These are phyloP conservation scores for Aspergillus sojae DNA, from an alignment of 2,329 filamentous ascomycete genomes.

Conservation along the genomic window DNA sequence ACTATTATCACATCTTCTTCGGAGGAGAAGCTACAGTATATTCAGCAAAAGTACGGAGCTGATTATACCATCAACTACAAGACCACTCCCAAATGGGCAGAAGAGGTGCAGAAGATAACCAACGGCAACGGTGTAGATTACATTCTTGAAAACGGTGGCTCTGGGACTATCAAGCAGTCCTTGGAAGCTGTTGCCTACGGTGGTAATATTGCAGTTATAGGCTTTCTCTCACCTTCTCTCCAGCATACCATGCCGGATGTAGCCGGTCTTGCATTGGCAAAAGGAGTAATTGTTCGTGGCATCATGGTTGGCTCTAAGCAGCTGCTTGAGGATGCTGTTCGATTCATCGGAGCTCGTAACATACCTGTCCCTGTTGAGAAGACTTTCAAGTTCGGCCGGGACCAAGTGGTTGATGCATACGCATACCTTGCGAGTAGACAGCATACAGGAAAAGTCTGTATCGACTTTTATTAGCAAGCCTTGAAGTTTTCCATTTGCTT, in stretches of 20 bases:
- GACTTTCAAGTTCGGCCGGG: constrained; percentile 25
- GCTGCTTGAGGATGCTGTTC: constrained; percentile 38
- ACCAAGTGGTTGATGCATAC: constrained; percentile 28
- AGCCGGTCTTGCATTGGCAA: constrained; percentile 17
- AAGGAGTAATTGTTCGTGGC: constrained; percentile 38
- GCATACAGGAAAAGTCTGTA: constrained; percentile 44
- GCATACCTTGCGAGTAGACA: constrained; percentile 26
- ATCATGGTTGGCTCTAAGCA: constrained; percentile 41
- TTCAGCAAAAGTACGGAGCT: constrained; percentile 42
- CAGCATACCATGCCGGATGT: constrained; percentile 6
- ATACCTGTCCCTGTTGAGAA: constrained; percentile 30
- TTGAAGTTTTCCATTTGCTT: neutral
- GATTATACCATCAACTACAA: constrained; percentile 47
- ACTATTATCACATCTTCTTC: constrained; percentile 50
- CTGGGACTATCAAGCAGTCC: constrained; percentile 43
- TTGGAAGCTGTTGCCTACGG: constrained; percentile 10
- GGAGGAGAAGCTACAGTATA: constrained; percentile 30
- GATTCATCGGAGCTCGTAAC: constrained; percentile 30
- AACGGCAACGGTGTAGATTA: constrained; percentile 44
- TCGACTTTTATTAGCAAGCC: constrained; percentile 4
- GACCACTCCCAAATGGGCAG: constrained; percentile 6
- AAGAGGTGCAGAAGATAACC: constrained; percentile 31
- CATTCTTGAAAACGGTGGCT: constrained; percentile 46
- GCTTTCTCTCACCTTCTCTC: neutral
- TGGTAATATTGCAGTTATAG: constrained; percentile 3